phyloP scores from a whole-genome alignment of 2,329 filamentous ascomycete species.

The Didymellaceae sp. region DNA sequence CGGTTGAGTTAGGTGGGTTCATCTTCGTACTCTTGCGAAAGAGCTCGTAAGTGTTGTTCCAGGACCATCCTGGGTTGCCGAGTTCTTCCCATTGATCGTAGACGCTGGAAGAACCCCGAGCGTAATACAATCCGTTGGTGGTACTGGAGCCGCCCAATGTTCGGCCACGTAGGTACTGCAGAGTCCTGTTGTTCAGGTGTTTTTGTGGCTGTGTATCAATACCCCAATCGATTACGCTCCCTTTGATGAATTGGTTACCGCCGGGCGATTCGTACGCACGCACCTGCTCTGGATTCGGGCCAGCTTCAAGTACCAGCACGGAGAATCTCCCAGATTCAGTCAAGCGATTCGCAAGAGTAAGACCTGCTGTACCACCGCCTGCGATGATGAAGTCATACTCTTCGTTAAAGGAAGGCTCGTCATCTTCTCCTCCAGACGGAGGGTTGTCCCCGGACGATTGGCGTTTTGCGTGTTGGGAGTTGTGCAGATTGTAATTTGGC shows the following conservation, averaged over 20 bases:
- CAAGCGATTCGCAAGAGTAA: constrained; percentile 35
- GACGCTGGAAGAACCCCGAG: constrained; percentile 38
- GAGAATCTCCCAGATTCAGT: constrained; percentile 30
- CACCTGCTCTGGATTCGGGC: constrained; percentile 40
- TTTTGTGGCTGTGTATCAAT: constrained; percentile 35
- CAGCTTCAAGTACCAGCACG: constrained; percentile 46
- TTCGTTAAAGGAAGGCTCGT: constrained; percentile 21
- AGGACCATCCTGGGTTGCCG: constrained; percentile 64
- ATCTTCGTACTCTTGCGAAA: constrained; percentile 40
- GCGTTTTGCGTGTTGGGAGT: constrained; percentile 21
- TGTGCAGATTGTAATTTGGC: constrained; percentile 24
- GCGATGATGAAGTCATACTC: constrained; percentile 30
- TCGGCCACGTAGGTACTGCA: constrained; percentile 35
- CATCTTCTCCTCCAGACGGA: constrained; percentile 7
- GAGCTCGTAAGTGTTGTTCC: constrained; percentile 27
- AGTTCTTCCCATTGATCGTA: constrained; percentile 63
- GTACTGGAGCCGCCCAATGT: constrained; percentile 42
- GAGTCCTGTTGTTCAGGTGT: constrained; percentile 28
- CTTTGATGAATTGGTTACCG: constrained; percentile 37
- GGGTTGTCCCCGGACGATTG: constrained; percentile 19
- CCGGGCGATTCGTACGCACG: constrained; percentile 36
- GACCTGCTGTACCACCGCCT: constrained; percentile 34
- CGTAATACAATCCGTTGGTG: constrained; percentile 46
- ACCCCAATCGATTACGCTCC: constrained; percentile 40
- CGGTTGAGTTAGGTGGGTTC: constrained; percentile 32